Base-by-base conservation (phyloP, 2,329 filamentous ascomycete species). In the Myrmaecium sp. region DNA sequence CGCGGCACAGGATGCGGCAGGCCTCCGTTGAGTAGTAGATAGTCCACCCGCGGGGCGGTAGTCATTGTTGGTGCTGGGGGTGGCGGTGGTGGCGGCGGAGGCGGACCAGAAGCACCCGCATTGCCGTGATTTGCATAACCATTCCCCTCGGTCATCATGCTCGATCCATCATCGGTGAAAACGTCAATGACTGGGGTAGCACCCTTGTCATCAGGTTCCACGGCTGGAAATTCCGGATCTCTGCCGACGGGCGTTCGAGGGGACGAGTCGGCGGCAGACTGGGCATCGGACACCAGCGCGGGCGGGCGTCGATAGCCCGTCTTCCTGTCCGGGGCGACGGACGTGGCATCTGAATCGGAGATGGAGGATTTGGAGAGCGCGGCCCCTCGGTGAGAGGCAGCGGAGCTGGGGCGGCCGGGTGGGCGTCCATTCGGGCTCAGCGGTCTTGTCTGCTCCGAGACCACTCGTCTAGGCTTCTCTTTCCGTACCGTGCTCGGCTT, bases 1-100 rank as follows among this genome's bases (percentile, higher is more conserved):
- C 74, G 79, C 1, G 83, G 72, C 0, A 89, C 66, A 1, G 71
- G 60, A 23, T 76, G 66, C 13, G 71, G 52, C 11, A 95, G 56
- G 1, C 86, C 86, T 20, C 86, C 86, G 48, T 94, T 76, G 41
- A 89, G 81, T 29, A 94, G 64, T 11, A 95, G 61, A 46, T 95
- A 95, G 47, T 95, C 86, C 11, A 95, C 83, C 33, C 80, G 69
- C 1, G 86, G 86, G 8, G 74, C 65, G 21, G 82, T 72, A 22
- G 74, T 62, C 18, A 67, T 62, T 21, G 64, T 37, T 27, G 73
- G 57, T 37, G 72, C 66, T 6, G 82, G 67, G 1, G 77, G 73
- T 1, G 81, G 83, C 0, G 83, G 82, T 0, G 80, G 81, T 2
- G 81, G 70, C 10, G 58, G 59, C 19, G 66, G 53, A 27, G 62